Conservation (phyloP, 805 yeast genomes). For the Spathaspora girioi region DNA sequence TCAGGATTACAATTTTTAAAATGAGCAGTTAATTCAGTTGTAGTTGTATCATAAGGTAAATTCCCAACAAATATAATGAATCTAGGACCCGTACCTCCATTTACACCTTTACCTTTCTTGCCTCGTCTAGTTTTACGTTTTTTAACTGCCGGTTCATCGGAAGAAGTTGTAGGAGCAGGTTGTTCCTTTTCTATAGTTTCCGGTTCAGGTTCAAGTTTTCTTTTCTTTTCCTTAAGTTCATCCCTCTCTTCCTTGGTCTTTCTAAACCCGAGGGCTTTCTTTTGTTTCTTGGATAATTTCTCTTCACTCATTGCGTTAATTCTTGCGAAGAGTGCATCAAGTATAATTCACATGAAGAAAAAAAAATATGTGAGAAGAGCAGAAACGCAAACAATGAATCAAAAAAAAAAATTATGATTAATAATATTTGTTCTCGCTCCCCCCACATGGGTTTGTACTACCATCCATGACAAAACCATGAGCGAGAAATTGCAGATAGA, state of each 20-base stretch:
- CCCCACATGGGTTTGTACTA: constrained; percentile 4
- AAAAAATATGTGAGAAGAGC: constrained; percentile 9
- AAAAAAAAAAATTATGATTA: background rate
- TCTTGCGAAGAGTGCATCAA: background rate
- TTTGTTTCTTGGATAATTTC: constrained; percentile 63
- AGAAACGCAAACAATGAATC: constrained; percentile 3
- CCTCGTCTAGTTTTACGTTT: constrained; percentile 77
- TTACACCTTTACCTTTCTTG: constrained; percentile 61
- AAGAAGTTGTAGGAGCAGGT: constrained; percentile 7
- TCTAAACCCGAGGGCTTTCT: constrained; percentile 59
- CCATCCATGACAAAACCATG: background rate
- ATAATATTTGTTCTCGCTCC: background rate
- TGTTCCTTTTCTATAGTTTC: constrained; percentile 14
- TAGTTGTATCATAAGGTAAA: constrained; percentile 68
- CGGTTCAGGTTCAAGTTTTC: constrained; percentile 19
- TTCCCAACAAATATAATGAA: constrained; percentile 89
- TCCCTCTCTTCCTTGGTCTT: constrained; percentile 39
- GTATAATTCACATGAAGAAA: background rate
- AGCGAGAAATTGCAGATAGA: constrained; percentile 16
- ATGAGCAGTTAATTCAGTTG: constrained; percentile 61
- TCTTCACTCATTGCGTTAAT: constrained; percentile 6
- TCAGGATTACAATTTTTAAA: constrained; percentile 74
- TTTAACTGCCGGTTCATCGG: constrained; percentile 40
- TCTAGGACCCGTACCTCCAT: constrained; percentile 52
- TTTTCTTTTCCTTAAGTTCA: constrained; percentile 27